phyloP scores from a whole-genome alignment of 2,329 filamentous ascomycete species.

The Aspergillus sojae region DNA sequence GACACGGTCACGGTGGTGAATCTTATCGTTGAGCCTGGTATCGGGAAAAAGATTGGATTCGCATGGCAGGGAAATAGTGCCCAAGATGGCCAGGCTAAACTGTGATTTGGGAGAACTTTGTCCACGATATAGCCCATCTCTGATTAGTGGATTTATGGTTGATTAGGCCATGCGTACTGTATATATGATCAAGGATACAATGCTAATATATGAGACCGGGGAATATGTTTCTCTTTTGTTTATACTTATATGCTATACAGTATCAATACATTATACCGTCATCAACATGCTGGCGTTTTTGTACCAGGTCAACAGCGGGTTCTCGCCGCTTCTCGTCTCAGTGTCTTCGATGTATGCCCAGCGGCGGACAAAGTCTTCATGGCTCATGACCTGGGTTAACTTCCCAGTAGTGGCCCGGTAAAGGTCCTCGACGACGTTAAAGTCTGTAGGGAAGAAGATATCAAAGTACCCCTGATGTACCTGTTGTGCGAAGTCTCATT shows the following conservation, averaged over 20 bases:
- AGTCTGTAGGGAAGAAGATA: conserved; percentile 97
- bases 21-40: conserved; percentile 57
- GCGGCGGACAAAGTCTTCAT: conserved; percentile 85
- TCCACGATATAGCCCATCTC: background rate
- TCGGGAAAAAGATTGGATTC: conserved; percentile 44
- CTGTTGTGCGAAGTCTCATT: conserved; percentile 47
- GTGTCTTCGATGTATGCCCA: conserved; percentile 94
- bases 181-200: background rate
- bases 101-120: conserved; percentile 12
- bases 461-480: conserved; percentile 99
- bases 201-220: conserved; percentile 11
- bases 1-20: conserved; percentile 56
- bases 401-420: conserved; percentile 94
- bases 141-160: background rate
- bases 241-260: background rate
- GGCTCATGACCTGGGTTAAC: conserved; percentile 78
- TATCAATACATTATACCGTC: conserved; percentile 63
- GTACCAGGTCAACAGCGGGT: conserved; percentile 90
- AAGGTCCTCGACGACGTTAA: conserved; percentile 83
- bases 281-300: conserved; percentile 92
- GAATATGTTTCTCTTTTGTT: background rate
- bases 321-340: conserved; percentile 85
- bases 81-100: conserved; percentile 28
- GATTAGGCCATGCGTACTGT: background rate
- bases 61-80: conserved; percentile 37